A percentile compares a stretch with the other conserved stretches of the same genome.
phyloP scores from a whole-genome alignment of 352 stramenopile species.

The Globisporangium echinulatum region DNA sequence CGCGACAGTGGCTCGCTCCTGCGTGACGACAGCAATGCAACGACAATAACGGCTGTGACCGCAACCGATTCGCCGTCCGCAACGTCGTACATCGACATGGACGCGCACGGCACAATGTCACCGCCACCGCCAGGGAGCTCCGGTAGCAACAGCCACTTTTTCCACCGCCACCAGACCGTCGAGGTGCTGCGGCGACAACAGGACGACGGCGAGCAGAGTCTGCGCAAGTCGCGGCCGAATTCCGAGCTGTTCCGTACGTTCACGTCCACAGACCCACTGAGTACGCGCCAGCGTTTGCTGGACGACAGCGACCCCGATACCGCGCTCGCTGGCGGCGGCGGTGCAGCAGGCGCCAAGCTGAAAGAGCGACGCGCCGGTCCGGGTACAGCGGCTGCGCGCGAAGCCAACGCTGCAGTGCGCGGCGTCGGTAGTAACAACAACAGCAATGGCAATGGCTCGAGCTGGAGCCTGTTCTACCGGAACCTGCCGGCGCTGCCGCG shows the following conservation, averaged over 20 bases:
- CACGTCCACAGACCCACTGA: slow-evolving; percentile 60
- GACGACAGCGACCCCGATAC: slow-evolving; percentile 35
- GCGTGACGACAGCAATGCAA: slow-evolving; percentile 3
- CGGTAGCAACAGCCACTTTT: slow-evolving; percentile 25
- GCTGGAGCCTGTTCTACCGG: slow-evolving; percentile 60
- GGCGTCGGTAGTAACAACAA: neutral
- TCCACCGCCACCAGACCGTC: slow-evolving; percentile 70
- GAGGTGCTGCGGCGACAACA: slow-evolving; percentile 48
- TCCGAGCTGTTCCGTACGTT: slow-evolving; percentile 69
- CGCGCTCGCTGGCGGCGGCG: neutral
- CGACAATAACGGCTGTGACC: slow-evolving; percentile 4
- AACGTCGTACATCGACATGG: slow-evolving; percentile 11
- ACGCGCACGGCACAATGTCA: slow-evolving; percentile 6
- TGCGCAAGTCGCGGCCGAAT: slow-evolving; percentile 40
- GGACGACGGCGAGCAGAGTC: slow-evolving; percentile 12
- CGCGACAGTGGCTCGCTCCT: neutral
- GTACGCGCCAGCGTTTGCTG: slow-evolving; percentile 42
- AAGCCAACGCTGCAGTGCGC: neutral
- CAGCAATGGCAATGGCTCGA: slow-evolving; percentile 16
- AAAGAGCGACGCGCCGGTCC: slow-evolving; percentile 3
- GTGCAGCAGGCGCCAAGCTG: slow-evolving; percentile 7
- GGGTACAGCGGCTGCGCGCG: too few relatives aligned
- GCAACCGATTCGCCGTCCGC: slow-evolving; percentile 12
- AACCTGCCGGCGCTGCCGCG: slow-evolving; percentile 65
- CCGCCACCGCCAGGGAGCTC: slow-evolving; percentile 13